Evolutionary conservation across 768 basidiomycete genomes (phyloP).

Genomic region (Cystofilobasidium bisporidii): DNA sequence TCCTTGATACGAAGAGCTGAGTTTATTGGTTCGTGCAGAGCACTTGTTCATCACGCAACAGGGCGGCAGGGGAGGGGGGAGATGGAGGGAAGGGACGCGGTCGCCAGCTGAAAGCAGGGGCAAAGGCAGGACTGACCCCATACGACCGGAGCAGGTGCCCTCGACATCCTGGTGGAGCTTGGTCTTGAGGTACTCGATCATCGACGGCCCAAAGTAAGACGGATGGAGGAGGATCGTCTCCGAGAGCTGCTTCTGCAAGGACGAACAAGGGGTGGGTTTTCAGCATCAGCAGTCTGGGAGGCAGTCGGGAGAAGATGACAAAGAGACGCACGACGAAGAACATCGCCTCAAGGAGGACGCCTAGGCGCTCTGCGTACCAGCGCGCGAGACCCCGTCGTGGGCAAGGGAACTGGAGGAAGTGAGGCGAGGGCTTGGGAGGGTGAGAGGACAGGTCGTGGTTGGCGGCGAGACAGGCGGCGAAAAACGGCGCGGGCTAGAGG

Average conservation of each 20-base stretch:
- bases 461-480: neutral
- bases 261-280: neutral
- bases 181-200: slow-evolving; percentile 82
- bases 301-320: neutral
- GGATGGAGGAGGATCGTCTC: slow-evolving; percentile 96
- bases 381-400: slow-evolving; percentile 8
- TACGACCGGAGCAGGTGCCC: slow-evolving; percentile 89
- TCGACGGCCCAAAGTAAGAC: slow-evolving; percentile 93
- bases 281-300: neutral
- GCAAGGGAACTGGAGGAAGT: neutral
- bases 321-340: slow-evolving; percentile 25
- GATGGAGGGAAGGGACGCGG: slow-evolving; percentile 48
- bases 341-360: slow-evolving; percentile 2
- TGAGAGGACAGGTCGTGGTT: neutral
- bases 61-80: neutral
- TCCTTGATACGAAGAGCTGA: slow-evolving; percentile 29
- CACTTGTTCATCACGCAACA: slow-evolving; percentile 18
- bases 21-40: slow-evolving; percentile 25
- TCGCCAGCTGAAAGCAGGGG: neutral
- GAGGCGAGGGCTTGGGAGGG: neutral
- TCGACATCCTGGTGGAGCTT: slow-evolving; percentile 95
- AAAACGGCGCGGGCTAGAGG: too few relatives aligned
- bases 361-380: neutral
- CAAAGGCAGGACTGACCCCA: slow-evolving; percentile 47
- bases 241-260: slow-evolving; percentile 80